A percentile compares a stretch with the other conserved stretches of the same genome.
Conservation (phyloP, 176 grass and related monocot species). For the Sorghum bicolor region DNA sequence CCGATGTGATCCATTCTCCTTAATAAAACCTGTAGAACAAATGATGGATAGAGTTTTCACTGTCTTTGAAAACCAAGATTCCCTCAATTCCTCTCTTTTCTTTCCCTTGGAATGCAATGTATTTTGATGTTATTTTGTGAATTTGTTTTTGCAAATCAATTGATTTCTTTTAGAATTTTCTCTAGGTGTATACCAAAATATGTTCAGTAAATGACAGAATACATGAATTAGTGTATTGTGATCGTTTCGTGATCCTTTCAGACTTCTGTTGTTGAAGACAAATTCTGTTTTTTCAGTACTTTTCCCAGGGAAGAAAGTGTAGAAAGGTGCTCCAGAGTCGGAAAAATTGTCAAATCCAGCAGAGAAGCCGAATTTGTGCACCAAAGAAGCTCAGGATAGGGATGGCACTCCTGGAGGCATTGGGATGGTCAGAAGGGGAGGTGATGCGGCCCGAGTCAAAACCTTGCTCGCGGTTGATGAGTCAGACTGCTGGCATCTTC, state of each 20-base stretch:
- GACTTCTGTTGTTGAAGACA: background rate
- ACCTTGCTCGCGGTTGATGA: constrained; percentile 73
- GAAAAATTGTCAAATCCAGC: constrained; percentile 1
- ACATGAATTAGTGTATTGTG: background rate
- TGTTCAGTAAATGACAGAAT: background rate
- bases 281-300: background rate
- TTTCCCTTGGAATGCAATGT: background rate
- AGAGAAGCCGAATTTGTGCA: background rate
- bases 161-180: background rate
- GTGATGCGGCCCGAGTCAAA: constrained; percentile 85
- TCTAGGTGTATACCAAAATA: background rate
- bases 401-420: constrained; percentile 52
- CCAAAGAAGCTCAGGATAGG: background rate
- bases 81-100: background rate
- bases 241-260: background rate
- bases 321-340: background rate
- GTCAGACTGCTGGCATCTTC: constrained; percentile 86
- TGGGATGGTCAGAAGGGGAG: constrained; percentile 90
- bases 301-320: background rate
- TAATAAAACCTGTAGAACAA: background rate
- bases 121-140: background rate
- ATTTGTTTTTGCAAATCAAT: background rate
- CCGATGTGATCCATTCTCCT: background rate
- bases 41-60: background rate
- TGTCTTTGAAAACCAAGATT: background rate